These are phyloP conservation scores for Suaeda aralocaspica DNA, from an alignment of 148 eudicot genomes.

Conservation along the genomic window DNA sequence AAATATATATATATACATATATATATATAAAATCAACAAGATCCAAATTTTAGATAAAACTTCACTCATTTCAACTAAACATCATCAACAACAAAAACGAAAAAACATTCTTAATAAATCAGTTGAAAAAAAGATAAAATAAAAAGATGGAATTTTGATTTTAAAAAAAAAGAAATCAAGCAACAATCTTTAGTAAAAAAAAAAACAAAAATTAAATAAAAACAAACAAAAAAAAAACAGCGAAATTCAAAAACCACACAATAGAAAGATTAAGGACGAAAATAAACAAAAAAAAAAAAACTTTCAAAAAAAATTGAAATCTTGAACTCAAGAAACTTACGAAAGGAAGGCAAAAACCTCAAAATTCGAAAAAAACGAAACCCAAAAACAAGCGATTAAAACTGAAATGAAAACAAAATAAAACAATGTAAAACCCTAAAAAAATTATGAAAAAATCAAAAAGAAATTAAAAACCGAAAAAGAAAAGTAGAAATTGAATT, in stretches of 20 bases:
- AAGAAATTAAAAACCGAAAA: background rate
- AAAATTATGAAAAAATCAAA: conserved; percentile 5
- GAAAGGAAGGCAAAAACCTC: background rate
- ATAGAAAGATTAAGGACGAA: background rate
- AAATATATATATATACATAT: too few species aligned
- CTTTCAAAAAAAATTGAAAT: background rate
- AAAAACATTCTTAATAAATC: background rate
- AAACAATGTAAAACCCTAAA: conserved; percentile 26
- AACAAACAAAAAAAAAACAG: background rate
- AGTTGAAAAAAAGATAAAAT: background rate
- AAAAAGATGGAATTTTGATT: background rate
- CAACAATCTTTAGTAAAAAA: too few species aligned
- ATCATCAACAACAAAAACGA: background rate
- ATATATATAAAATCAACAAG: too few species aligned
- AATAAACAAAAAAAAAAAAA: background rate
- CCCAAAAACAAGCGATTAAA: background rate
- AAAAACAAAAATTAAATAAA: background rate
- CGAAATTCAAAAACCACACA: too few species aligned
- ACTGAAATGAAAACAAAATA: background rate
- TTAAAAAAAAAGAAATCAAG: too few species aligned
- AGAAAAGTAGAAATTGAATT: background rate
- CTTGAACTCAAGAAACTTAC: background rate
- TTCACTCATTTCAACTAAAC: background rate
- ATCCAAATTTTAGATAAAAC: background rate
- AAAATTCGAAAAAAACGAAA: background rate